Percentiles rank a stretch among this genome's conserved stretches.
These are phyloP conservation scores for Hordeum pubiflorum DNA, from an alignment of 202 grass and related monocot species.

Conservation along the genomic window DNA sequence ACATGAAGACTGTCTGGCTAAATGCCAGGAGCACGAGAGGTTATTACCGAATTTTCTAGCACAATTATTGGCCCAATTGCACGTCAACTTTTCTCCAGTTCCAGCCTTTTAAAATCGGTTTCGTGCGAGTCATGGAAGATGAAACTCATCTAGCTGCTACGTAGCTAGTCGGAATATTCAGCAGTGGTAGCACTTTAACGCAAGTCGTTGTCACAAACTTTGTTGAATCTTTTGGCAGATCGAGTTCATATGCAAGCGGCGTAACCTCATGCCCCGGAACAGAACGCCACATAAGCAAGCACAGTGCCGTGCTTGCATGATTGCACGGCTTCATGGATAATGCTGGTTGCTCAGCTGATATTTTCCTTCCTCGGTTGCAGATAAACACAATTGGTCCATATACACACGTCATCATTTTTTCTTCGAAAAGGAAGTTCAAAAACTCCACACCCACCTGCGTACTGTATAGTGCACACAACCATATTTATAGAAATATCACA, in stretches of 20 bases:
- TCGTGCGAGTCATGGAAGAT: constrained; percentile 17
- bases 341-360: not conserved
- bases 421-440: too few relatives aligned
- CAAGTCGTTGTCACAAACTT: not conserved
- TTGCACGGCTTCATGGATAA: not conserved
- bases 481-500: too few relatives aligned
- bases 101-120: constrained; percentile 9
- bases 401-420: too few relatives aligned
- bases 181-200: not conserved
- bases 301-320: not conserved
- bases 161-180: constrained; percentile 6
- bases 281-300: constrained; percentile 17
- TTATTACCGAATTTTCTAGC: constrained; percentile 18
- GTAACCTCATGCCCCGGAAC: not conserved
- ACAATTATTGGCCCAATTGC: constrained; percentile 41
- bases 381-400: not conserved
- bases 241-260: constrained; percentile 3
- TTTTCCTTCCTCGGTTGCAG: not conserved
- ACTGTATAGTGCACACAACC: too few relatives aligned
- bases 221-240: not conserved
- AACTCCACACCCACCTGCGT: too few relatives aligned
- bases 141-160: constrained; percentile 6
- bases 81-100: constrained; percentile 25
- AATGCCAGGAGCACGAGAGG: not conserved
- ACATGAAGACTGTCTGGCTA: not conserved